Evolutionary conservation across 2,329 filamentous ascomycete genomes (phyloP).

Genomic region (Colletotrichum eleusines): DNA sequence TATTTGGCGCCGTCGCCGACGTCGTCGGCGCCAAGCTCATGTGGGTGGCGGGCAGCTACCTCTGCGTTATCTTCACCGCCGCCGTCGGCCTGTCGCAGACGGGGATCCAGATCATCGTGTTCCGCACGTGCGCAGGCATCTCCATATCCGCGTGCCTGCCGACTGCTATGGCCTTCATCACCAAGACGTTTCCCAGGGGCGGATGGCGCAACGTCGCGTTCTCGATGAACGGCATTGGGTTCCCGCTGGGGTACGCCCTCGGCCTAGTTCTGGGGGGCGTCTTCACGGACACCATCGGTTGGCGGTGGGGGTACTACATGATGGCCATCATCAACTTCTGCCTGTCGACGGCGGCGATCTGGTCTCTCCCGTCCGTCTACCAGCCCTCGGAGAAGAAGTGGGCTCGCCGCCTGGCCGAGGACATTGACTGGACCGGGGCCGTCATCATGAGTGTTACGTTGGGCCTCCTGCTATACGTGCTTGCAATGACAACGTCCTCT

Average conservation of each 20-base stretch:
- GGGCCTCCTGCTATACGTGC: conserved; percentile 63
- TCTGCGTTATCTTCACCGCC: conserved; percentile 51
- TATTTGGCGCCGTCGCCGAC: conserved; percentile 54
- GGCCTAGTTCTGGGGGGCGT: conserved; percentile 64
- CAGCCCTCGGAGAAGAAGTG: conserved; percentile 45
- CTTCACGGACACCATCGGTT: conserved; percentile 60
- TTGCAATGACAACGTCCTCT: conserved; percentile 58
- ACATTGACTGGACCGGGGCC: conserved; percentile 68
- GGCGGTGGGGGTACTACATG: conserved; percentile 60
- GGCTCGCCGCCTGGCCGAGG: conserved; percentile 47
- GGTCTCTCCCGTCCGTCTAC: conserved; percentile 50
- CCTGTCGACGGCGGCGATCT: conserved; percentile 53
- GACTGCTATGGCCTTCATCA: conserved; percentile 53
- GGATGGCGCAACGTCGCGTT: conserved; percentile 56
- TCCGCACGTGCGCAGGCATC: conserved; percentile 51
- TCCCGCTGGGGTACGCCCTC: conserved; percentile 61
- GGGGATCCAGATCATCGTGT: conserved; percentile 53
- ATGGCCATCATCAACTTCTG: conserved; percentile 53
- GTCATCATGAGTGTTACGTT: conserved; percentile 58
- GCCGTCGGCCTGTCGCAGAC: conserved; percentile 51
- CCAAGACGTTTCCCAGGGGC: conserved; percentile 53
- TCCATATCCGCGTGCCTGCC: conserved; percentile 55
- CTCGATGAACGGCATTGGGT: conserved; percentile 58
- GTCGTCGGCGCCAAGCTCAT: conserved; percentile 52
- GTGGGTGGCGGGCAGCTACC: conserved; percentile 51